A percentile compares a stretch with the other conserved stretches of the same genome.
These are phyloP conservation scores for Xanthoconium stramineum DNA, from an alignment of 768 basidiomycete genomes.

Conservation along the genomic window DNA sequence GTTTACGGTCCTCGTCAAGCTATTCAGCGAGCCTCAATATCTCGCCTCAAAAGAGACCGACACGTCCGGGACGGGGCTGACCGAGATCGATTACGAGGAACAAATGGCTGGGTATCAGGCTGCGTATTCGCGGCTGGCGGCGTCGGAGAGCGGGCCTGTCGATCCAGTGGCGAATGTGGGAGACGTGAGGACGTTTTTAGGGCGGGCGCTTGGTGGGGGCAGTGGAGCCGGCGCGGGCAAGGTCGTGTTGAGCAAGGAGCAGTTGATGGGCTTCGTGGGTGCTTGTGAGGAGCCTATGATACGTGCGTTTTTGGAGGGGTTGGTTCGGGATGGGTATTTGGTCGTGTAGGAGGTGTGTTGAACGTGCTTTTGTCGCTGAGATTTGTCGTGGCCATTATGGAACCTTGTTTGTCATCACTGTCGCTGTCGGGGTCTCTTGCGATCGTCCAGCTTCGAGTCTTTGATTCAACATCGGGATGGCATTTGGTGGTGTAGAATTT, in stretches of 20 bases:
- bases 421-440: too few relatives aligned
- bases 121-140: slow-evolving; percentile 87
- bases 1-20: slow-evolving; percentile 67
- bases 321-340: slow-evolving; percentile 32
- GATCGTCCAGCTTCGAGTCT: too few relatives aligned
- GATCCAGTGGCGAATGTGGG: slow-evolving; percentile 64
- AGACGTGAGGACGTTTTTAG: slow-evolving; percentile 53
- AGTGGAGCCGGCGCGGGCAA: not conserved
- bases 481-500: too few relatives aligned
- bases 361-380: too few relatives aligned
- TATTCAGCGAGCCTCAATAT: slow-evolving; percentile 77
- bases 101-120: slow-evolving; percentile 90
- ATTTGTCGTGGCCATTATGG: too few relatives aligned
- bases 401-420: too few relatives aligned
- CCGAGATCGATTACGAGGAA: slow-evolving; percentile 87
- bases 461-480: too few relatives aligned
- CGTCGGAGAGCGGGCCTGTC: slow-evolving; percentile 55
- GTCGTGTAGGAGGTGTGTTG: slow-evolving; percentile 7
- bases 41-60: slow-evolving; percentile 35
- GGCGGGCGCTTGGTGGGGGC: slow-evolving; percentile 35
- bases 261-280: slow-evolving; percentile 20
- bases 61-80: slow-evolving; percentile 38
- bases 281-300: slow-evolving; percentile 20
- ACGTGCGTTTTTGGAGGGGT: slow-evolving; percentile 30
- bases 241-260: slow-evolving; percentile 15